Evolutionary conservation across 2,329 filamentous ascomycete genomes (phyloP), one percentile per base, ranked within the genome.

Genomic region (Lanzia echinophila): DNA sequence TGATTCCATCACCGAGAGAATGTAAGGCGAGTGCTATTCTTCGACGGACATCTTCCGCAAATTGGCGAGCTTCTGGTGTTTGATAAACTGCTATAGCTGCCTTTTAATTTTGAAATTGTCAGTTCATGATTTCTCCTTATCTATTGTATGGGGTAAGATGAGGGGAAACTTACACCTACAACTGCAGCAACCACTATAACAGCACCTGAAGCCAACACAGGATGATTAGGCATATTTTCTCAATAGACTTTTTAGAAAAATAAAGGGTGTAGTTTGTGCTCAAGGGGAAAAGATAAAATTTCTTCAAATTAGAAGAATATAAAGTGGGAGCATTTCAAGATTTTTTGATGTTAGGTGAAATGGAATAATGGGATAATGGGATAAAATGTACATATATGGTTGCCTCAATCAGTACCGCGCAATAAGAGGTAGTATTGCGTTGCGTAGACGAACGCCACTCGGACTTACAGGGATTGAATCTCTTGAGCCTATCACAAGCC

Each of bases 1-100:
- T 69, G 67, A 83, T 76, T 60, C 73, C 75, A 54, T 85, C 80
- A 55, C 81, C 79, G 28, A 84, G 72, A 10, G 76, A 74, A 63
- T 83, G 78, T 13, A 85, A 69, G 47, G 81, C 80, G 39, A 83
- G 65, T 60, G 81, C 79, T 63, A 86, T 79, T 57, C 79, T 76
- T 56, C 81, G 77, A 56, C 82, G 79, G 55, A 84, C 72, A 65
- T 84, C 78, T 58, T 82, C 77, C 59, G 81, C 78, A 63, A 80
- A 78, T 61, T 81, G 79, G 58, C 80, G 79, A 28, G 84, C 68
- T 68, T 85, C 82, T 53, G 82, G 81, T 20, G 76, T 81, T 66
- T 86, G 82, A 70, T 84, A 84, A 56, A 85, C 73, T 58, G 67
- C 66, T 32, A 69, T 63, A 43, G 67, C 67, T 33, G 65, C 64